Conservation (phyloP, 495 filamentous ascomycete genomes). For the Neurospora sp. region DNA sequence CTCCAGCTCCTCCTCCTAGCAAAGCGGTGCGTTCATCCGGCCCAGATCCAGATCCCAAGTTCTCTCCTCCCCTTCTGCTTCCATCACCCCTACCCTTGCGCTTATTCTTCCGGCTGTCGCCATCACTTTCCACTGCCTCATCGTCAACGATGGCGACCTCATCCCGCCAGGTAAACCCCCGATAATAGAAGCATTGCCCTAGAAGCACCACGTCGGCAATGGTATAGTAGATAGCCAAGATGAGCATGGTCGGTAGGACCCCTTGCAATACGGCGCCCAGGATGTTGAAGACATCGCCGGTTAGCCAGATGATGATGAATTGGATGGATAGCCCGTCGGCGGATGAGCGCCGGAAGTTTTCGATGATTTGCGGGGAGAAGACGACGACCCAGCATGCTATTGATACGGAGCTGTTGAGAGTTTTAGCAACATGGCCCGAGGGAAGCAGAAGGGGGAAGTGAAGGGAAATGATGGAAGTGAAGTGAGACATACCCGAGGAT, state of each 20-base stretch:
- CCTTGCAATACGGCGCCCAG: constrained; percentile 86
- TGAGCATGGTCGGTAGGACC: constrained; percentile 91
- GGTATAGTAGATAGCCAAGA: constrained; percentile 91
- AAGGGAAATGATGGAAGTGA: not conserved
- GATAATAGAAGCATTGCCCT: constrained; percentile 86
- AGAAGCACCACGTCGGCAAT: constrained; percentile 84
- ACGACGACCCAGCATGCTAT: constrained; percentile 98
- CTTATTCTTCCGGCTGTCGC: not conserved
- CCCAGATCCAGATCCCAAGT: not conserved
- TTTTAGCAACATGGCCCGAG: not conserved
- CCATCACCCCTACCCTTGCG: not conserved
- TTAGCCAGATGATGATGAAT: constrained; percentile 84
- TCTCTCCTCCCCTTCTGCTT: not conserved
- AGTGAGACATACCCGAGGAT: constrained; percentile 63
- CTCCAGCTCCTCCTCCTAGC: not conserved
- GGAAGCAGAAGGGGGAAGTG: not conserved
- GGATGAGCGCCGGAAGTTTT: constrained; percentile 80
- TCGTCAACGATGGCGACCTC: not conserved
- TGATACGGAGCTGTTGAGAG: constrained; percentile 61
- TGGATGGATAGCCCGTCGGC: constrained; percentile 83
- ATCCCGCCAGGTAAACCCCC: constrained; percentile 65
- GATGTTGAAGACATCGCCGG: constrained; percentile 95
- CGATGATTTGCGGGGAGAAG: constrained; percentile 92
- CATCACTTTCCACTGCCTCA: no score
- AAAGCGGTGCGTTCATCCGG: constrained; percentile 30